Evolutionary conservation across 768 basidiomycete genomes (phyloP).

Genomic region (Xerocomus potaroensis): DNA sequence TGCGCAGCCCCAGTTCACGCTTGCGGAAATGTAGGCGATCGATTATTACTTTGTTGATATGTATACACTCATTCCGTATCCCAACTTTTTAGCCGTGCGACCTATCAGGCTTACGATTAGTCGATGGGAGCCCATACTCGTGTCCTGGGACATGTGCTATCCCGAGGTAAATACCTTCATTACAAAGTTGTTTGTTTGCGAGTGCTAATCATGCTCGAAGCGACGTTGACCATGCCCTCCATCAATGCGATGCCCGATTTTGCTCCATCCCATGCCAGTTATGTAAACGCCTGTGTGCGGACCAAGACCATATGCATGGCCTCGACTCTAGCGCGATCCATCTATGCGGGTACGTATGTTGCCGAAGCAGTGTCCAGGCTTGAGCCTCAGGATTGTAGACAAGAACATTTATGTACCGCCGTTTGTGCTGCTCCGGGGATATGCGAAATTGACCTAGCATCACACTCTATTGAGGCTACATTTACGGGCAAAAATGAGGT

Average conservation of each 20-base stretch:
- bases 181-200: background rate
- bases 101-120: constrained; percentile 28
- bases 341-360: constrained; percentile 49
- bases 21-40: constrained; percentile 45
- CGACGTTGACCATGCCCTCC: constrained; percentile 40
- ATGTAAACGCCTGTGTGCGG: constrained; percentile 50
- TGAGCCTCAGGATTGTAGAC: constrained; percentile 31
- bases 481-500: constrained; percentile 58
- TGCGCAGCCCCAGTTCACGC: constrained; percentile 52
- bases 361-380: background rate
- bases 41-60: no score
- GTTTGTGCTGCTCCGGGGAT: constrained; percentile 45
- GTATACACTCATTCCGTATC: background rate
- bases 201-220: constrained; percentile 27
- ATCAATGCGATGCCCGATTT: constrained; percentile 47
- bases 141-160: constrained; percentile 42
- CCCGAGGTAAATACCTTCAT: constrained; percentile 32
- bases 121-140: constrained; percentile 32
- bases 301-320: constrained; percentile 50
- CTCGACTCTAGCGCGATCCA: constrained; percentile 38
- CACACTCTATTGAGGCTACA: constrained; percentile 57
- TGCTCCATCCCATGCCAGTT: constrained; percentile 54
- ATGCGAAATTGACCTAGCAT: constrained; percentile 56
- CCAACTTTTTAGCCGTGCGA: constrained; percentile 37
- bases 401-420: constrained; percentile 45